A percentile compares a stretch with the other conserved stretches of the same genome.
These are phyloP conservation scores for Sporothrix inflata DNA, from an alignment of 2,329 filamentous ascomycete species.

Conservation along the genomic window DNA sequence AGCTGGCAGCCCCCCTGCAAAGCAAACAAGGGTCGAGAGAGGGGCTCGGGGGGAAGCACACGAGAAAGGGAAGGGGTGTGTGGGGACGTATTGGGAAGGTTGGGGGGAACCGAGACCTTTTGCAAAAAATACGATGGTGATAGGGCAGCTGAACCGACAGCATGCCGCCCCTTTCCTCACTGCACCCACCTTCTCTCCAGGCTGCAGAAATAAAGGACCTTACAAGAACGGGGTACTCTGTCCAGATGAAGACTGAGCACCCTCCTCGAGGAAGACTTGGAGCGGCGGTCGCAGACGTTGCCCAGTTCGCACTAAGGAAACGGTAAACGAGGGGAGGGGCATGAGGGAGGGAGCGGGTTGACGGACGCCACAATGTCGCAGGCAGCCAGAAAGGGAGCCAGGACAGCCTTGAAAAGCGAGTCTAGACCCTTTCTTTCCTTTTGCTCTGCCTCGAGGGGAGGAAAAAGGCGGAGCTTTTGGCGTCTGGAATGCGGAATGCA, in stretches of 20 bases:
- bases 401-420: not conserved
- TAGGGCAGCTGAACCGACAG: not conserved
- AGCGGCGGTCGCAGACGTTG: not conserved
- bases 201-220: not conserved
- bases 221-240: not conserved
- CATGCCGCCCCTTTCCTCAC: not conserved
- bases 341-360: not conserved
- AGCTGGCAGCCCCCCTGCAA: not conserved
- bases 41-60: too few relatives aligned
- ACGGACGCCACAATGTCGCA: slow-evolving; percentile 20
- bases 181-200: not conserved
- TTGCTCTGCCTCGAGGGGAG: not conserved
- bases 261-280: not conserved
- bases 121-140: not conserved
- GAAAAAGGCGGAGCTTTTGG: not conserved
- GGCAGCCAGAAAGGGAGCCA: slow-evolving; percentile 14
- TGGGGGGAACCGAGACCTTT: not conserved
- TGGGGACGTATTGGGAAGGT: slow-evolving; percentile 7
- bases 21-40: slow-evolving; percentile 1
- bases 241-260: not conserved
- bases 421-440: not conserved
- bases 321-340: not conserved
- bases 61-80: not conserved
- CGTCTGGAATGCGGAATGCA: not conserved
- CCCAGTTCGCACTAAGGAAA: not conserved